These are phyloP conservation scores for Nyctanthes arbortristis DNA, from an alignment of 257 asterid genomes.

Conservation along the genomic window DNA sequence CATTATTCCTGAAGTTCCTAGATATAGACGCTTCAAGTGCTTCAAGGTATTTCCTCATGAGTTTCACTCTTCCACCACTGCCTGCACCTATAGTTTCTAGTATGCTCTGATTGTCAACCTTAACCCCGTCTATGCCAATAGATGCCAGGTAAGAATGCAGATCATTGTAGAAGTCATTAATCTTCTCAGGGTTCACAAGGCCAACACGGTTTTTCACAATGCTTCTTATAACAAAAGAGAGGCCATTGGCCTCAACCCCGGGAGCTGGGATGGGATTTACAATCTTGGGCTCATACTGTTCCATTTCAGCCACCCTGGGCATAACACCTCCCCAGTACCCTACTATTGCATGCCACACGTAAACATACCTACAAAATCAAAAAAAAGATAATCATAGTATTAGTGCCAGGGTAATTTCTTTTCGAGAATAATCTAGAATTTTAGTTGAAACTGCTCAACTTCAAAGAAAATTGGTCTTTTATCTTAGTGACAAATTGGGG, in stretches of 20 bases:
- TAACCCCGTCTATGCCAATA: conserved; percentile 68
- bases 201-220: conserved; percentile 59
- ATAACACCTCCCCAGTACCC: conserved; percentile 89
- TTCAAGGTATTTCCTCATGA: conserved; percentile 65
- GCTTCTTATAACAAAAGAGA: conserved; percentile 53
- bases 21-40: conserved; percentile 72
- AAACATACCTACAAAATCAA: conserved; percentile 56
- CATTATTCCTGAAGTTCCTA: conserved; percentile 66
- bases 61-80: conserved; percentile 74
- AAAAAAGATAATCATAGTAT: neutral
- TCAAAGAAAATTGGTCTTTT: conserved; percentile 57
- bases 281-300: conserved; percentile 52
- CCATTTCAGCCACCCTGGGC: conserved; percentile 63
- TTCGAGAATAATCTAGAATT: neutral
- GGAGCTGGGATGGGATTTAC: conserved; percentile 56
- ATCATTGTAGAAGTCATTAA: conserved; percentile 52
- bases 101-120: conserved; percentile 73
- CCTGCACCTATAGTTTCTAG: conserved; percentile 80
- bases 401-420: neutral
- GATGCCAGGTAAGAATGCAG: conserved; percentile 70
- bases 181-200: conserved; percentile 74
- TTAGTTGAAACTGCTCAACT: conserved; percentile 36
- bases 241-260: conserved; percentile 62
- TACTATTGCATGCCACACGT: conserved; percentile 74
- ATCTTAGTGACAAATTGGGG: conserved; percentile 55